Conservation (phyloP, 2,329 filamentous ascomycete species). For the Camillea tinctor region DNA sequence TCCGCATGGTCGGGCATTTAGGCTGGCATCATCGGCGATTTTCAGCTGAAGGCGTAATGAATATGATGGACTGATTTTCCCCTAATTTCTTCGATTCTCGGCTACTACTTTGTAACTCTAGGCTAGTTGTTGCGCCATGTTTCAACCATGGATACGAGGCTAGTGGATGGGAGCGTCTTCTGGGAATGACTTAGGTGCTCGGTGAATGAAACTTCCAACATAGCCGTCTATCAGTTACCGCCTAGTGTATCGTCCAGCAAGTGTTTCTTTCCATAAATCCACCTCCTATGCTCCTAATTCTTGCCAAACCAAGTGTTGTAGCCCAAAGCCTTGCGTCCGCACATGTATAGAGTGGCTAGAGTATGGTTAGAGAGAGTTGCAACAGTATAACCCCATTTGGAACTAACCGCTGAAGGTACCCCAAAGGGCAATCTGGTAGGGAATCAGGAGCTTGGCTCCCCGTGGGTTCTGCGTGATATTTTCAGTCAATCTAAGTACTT, state of each 20-base stretch:
- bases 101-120: neutral
- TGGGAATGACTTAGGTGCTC: slow-evolving; percentile 17
- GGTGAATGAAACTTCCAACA: slow-evolving; percentile 13
- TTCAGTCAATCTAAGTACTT: slow-evolving; percentile 25
- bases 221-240: slow-evolving; percentile 3
- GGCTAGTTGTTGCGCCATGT: neutral
- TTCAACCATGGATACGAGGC: neutral
- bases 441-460: slow-evolving; percentile 63
- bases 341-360: slow-evolving; percentile 65
- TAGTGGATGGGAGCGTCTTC: slow-evolving; percentile 18
- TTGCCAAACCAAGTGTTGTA: slow-evolving; percentile 77
- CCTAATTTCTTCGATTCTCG: slow-evolving; percentile 3
- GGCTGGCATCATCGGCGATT: slow-evolving; percentile 17
- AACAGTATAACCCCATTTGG: slow-evolving; percentile 1
- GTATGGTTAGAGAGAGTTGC: slow-evolving; percentile 14
- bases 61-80: slow-evolving; percentile 19
- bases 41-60: slow-evolving; percentile 25
- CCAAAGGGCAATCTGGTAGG: slow-evolving; percentile 66
- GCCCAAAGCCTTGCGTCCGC: slow-evolving; percentile 69
- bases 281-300: slow-evolving; percentile 37
- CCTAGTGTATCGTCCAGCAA: slow-evolving; percentile 13
- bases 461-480: slow-evolving; percentile 55
- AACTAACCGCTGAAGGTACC: slow-evolving; percentile 61
- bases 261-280: neutral
- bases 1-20: slow-evolving; percentile 12